Percentiles rank a stretch among this genome's conserved stretches.
phyloP scores from a whole-genome alignment of 228 moss, liverwort and hornwort species.

The Sphagnum magellanicum region DNA sequence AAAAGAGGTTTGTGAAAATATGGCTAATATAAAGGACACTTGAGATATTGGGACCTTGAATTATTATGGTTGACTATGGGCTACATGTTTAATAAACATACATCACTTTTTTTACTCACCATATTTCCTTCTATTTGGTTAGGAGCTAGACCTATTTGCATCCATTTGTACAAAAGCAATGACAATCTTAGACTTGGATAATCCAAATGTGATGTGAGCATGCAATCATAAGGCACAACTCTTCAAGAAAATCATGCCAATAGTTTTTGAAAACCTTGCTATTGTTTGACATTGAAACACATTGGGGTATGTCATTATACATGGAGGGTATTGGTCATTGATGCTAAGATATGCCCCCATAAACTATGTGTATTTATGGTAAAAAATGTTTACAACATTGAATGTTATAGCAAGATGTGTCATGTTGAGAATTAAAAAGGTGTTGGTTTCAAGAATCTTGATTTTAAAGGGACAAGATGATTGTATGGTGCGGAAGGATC shows the following conservation, averaged over 20 bases:
- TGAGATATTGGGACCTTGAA: neutral
- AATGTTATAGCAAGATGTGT: too few relatives aligned
- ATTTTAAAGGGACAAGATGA: too few relatives aligned
- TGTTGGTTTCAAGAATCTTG: too few relatives aligned
- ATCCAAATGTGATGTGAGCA: neutral
- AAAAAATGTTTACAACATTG: neutral
- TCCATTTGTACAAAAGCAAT: constrained; percentile 2
- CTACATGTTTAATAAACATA: constrained; percentile 3
- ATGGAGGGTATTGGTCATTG: neutral
- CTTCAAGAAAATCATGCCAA: constrained; percentile 3
- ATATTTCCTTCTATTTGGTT: neutral
- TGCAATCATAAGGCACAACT: neutral
- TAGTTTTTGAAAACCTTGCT: constrained; percentile 1
- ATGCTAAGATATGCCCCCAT: neutral
- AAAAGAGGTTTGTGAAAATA: constrained; percentile 2
- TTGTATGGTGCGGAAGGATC: too few relatives aligned
- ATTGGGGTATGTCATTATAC: neutral
- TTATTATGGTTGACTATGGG: constrained; percentile 1
- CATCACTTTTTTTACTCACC: neutral
- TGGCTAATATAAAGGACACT: neutral
- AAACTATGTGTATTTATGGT: neutral
- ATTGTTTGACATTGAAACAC: constrained; percentile 6
- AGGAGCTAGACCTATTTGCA: neutral
- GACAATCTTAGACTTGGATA: constrained; percentile 1
- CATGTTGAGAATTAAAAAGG: too few relatives aligned